phyloP scores from a whole-genome alignment of 1,139 yeast genomes.

The Zhuliangozyma blackwelliae region DNA sequence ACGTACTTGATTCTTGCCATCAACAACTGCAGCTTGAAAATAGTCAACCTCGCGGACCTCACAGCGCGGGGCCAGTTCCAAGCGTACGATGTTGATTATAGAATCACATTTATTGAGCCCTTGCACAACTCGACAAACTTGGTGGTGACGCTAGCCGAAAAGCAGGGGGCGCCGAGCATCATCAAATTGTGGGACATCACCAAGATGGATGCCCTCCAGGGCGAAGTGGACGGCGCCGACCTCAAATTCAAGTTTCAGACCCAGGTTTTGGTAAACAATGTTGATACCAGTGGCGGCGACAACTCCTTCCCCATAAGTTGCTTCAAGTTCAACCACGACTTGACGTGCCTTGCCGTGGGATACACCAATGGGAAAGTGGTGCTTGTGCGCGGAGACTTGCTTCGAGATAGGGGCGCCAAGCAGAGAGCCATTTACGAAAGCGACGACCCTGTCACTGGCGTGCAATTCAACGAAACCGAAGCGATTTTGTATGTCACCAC shows the following conservation, averaged over 20 bases:
- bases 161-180: conserved; percentile 62
- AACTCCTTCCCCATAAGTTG: conserved; percentile 75
- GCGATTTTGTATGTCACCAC: conserved; percentile 56
- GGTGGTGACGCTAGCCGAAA: conserved; percentile 70
- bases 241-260: conserved; percentile 11
- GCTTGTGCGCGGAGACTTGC: conserved; percentile 78
- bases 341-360: conserved; percentile 73
- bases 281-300: conserved; percentile 14
- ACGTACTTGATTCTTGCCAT: conserved; percentile 55
- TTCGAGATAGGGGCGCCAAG: conserved; percentile 85
- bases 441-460: conserved; percentile 75
- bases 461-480: conserved; percentile 50
- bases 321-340: conserved; percentile 51
- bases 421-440: conserved; percentile 75
- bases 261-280: conserved; percentile 7
- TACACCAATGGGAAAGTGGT: conserved; percentile 85
- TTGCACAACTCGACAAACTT: conserved; percentile 38
- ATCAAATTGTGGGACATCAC: conserved; percentile 72
- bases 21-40: conserved; percentile 49
- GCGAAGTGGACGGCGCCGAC: conserved; percentile 36
- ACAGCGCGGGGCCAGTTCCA: conserved; percentile 45
- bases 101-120: conserved; percentile 52
- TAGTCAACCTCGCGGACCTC: conserved; percentile 30
- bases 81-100: conserved; percentile 64
- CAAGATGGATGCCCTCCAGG: conserved; percentile 34